Conservation (phyloP, 2,329 filamentous ascomycete genomes). For the Gnomoniopsis smithogilvyi region DNA sequence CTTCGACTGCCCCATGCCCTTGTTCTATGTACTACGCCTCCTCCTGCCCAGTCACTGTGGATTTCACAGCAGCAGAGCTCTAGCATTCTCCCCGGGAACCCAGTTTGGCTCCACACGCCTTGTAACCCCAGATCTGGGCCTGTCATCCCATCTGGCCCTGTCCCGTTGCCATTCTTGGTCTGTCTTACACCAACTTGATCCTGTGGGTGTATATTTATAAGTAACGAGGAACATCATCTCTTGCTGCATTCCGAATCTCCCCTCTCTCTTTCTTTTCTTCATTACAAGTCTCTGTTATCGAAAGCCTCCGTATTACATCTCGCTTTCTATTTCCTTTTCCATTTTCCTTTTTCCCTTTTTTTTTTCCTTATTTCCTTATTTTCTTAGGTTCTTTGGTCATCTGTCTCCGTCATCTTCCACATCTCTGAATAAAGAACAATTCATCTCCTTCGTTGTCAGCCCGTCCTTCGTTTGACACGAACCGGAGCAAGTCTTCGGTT, state of each 20-base stretch:
- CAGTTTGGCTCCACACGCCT: not conserved
- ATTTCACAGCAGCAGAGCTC: not conserved
- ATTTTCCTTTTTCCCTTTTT: constrained; percentile 19
- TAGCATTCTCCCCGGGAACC: not conserved
- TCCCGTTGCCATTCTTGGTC: constrained; percentile 2
- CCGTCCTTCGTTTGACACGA: constrained; percentile 42
- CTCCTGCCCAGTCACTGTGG: constrained; percentile 13
- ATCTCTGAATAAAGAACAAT: constrained; percentile 11
- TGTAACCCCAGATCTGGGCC: not conserved
- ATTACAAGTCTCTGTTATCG: constrained; percentile 33
- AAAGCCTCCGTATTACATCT: constrained; percentile 43
- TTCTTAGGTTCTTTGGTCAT: constrained; percentile 8
- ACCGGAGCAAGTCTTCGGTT: constrained; percentile 6
- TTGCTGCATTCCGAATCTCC: constrained; percentile 21
- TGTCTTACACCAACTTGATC: constrained; percentile 2
- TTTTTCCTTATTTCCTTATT: constrained; percentile 20
- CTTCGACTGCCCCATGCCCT: constrained; percentile 27
- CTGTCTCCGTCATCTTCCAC: constrained; percentile 17
- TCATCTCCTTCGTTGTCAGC: constrained; percentile 23
- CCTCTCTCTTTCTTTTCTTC: constrained; percentile 35
- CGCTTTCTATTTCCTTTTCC: constrained; percentile 36
- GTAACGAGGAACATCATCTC: constrained; percentile 12
- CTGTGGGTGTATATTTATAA: constrained; percentile 6
- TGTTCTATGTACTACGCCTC: constrained; percentile 15
- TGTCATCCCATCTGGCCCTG: not conserved